A percentile compares a stretch with the other conserved stretches of the same genome.
phyloP scores from a whole-genome alignment of 2,329 filamentous ascomycete genomes.

The Shiraia bambusicola region DNA sequence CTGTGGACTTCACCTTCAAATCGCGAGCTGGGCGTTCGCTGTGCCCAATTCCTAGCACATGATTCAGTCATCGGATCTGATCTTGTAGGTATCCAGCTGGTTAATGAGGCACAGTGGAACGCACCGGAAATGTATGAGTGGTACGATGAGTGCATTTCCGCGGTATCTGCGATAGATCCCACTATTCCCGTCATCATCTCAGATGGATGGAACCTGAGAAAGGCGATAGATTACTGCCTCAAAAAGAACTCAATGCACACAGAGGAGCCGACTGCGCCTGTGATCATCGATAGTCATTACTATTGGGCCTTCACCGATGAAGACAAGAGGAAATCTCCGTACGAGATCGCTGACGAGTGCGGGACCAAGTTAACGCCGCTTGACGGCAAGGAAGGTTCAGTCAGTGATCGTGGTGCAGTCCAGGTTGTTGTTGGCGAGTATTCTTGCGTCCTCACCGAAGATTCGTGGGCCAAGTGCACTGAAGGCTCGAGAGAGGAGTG shows the following conservation, averaged over 20 bases:
- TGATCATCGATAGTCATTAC: constrained; percentile 61
- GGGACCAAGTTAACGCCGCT: constrained; percentile 49
- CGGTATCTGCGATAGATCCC: constrained; percentile 51
- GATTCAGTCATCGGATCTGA: constrained; percentile 48
- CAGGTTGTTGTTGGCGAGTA: constrained; percentile 60
- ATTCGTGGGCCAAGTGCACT: constrained; percentile 49
- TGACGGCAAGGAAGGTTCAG: constrained; percentile 50
- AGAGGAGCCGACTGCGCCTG: constrained; percentile 44
- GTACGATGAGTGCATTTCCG: constrained; percentile 55
- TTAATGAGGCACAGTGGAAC: constrained; percentile 57
- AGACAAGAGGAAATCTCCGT: constrained; percentile 54
- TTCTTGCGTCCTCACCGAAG: constrained; percentile 56
- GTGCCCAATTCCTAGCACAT: constrained; percentile 53
- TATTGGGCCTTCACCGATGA: constrained; percentile 61
- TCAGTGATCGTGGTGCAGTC: constrained; percentile 53
- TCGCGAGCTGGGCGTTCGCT: constrained; percentile 50
- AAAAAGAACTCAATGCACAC: constrained; percentile 43
- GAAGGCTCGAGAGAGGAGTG: constrained; percentile 43
- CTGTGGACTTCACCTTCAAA: constrained; percentile 53
- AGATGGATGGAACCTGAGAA: constrained; percentile 58
- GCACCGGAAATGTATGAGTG: constrained; percentile 58
- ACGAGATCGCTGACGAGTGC: constrained; percentile 54
- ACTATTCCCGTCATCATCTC: constrained; percentile 59
- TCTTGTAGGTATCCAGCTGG: constrained; percentile 59
- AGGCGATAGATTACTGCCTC: constrained; percentile 50